Evolutionary conservation across 2,329 filamentous ascomycete genomes (phyloP).

Genomic region (Falciphora oryzae): DNA sequence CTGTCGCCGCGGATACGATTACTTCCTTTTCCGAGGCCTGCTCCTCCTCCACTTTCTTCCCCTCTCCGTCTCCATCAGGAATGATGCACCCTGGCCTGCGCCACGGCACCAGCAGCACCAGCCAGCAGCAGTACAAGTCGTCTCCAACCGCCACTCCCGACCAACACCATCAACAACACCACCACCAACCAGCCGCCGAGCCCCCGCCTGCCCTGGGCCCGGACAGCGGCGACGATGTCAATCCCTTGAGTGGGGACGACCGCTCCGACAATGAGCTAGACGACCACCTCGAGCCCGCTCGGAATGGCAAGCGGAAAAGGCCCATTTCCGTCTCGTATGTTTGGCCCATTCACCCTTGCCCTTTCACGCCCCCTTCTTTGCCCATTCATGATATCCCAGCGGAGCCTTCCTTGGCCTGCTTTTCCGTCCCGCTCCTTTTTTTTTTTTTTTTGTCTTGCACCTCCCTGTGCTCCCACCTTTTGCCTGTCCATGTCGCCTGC

Average conservation of each 20-base stretch:
- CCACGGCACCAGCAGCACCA: neutral
- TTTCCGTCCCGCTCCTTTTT: neutral
- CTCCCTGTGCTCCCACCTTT: conserved; percentile 10
- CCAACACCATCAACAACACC: conserved; percentile 4
- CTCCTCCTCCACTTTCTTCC: neutral
- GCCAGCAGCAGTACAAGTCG: neutral
- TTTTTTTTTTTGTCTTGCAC: conserved; percentile 5
- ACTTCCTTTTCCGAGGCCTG: neutral
- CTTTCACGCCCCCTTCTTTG: neutral
- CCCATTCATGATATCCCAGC: no score
- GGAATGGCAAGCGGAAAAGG: conserved; percentile 52
- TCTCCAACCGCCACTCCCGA: conserved; percentile 2
- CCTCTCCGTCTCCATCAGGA: neutral
- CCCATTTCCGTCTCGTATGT: conserved; percentile 56
- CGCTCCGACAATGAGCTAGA: conserved; percentile 42
- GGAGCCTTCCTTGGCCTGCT: no score
- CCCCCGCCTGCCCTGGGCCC: conserved; percentile 15
- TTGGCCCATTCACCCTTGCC: conserved; percentile 12
- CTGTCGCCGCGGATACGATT: neutral
- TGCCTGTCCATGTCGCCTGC: neutral
- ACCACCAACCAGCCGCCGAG: conserved; percentile 9
- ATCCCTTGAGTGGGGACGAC: conserved; percentile 43
- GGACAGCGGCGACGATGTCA: conserved; percentile 27
- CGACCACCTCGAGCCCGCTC: conserved; percentile 32
- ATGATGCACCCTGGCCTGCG: conserved; percentile 7